phyloP scores from a whole-genome alignment of 306 rosid genomes.

The Herpetospermum pedunculosum region DNA sequence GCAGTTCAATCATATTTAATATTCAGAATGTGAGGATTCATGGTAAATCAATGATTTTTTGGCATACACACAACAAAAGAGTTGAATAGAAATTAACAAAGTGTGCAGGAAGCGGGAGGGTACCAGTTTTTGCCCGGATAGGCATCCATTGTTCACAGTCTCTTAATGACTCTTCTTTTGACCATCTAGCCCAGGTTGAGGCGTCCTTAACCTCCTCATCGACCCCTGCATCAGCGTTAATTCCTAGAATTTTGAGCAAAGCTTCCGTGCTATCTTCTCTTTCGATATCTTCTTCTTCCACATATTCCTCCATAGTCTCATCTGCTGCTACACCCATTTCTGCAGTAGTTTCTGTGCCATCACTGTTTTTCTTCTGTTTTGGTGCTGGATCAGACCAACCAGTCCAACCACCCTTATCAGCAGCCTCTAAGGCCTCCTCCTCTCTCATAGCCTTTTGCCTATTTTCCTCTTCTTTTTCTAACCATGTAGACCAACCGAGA shows the following conservation, averaged over 20 bases:
- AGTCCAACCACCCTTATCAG: conserved; percentile 84
- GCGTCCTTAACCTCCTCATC: conserved; percentile 51
- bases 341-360: conserved; percentile 21
- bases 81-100: neutral
- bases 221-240: conserved; percentile 54
- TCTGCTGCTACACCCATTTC: conserved; percentile 29
- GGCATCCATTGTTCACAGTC: conserved; percentile 94
- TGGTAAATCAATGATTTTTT: no score
- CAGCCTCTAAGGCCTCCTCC: conserved; percentile 41
- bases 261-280: conserved; percentile 68
- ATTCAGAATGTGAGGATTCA: neutral
- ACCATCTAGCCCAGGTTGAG: conserved; percentile 82
- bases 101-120: conserved; percentile 6
- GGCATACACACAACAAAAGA: neutral
- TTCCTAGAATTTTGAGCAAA: conserved; percentile 72
- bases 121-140: conserved; percentile 39
- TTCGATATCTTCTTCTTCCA: conserved; percentile 29
- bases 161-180: conserved; percentile 74
- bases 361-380: conserved; percentile 25
- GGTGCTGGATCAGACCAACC: conserved; percentile 85
- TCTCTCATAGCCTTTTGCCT: conserved; percentile 56
- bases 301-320: conserved; percentile 43
- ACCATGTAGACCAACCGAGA: conserved; percentile 89
- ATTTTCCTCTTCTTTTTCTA: conserved; percentile 88
- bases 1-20: neutral